Evolutionary conservation across 192 early-diverging fungal genomes (phyloP).

Genomic region (Coemansia sp.): DNA sequence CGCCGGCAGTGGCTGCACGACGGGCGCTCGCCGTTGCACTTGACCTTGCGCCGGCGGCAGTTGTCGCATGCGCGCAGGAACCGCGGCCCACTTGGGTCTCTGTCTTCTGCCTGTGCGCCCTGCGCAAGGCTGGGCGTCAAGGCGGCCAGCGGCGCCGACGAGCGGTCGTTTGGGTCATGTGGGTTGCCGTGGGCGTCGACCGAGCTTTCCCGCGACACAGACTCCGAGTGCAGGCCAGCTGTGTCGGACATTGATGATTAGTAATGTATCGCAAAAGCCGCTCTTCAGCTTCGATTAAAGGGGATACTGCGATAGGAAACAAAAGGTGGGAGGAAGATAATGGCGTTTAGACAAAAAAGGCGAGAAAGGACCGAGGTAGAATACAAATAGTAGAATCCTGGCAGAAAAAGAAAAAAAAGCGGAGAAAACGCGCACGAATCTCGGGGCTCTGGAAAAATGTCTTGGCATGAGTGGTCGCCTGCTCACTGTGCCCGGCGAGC

Average conservation of each 20-base stretch:
- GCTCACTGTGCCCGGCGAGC: too few relatives aligned
- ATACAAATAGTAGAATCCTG: not conserved
- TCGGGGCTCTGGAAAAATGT: not conserved
- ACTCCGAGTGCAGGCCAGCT: conserved; percentile 1
- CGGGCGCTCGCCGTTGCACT: conserved; percentile 49
- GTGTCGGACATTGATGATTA: conserved; percentile 1
- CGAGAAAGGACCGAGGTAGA: not conserved
- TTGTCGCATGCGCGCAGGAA: conserved; percentile 52
- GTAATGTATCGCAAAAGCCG: not conserved
- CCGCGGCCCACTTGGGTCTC: not conserved
- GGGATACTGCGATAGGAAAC: not conserved
- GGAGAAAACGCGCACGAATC: conserved; percentile 6
- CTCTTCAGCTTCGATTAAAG: not conserved
- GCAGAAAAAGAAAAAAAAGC: conserved; percentile 6
- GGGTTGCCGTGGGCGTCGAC: conserved; percentile 5
- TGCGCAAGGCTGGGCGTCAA: not conserved
- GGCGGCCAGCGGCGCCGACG: not conserved
- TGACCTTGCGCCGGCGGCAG: conserved; percentile 52
- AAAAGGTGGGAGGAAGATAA: not conserved
- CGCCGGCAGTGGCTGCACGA: conserved; percentile 44
- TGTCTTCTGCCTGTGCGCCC: not conserved
- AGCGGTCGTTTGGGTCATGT: not conserved
- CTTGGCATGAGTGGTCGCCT: too few relatives aligned
- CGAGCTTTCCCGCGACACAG: conserved; percentile 32
- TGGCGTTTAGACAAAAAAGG: not conserved